These are phyloP conservation scores for Aspergillus awamori DNA, from an alignment of 2,329 filamentous ascomycete genomes.

Conservation along the genomic window DNA sequence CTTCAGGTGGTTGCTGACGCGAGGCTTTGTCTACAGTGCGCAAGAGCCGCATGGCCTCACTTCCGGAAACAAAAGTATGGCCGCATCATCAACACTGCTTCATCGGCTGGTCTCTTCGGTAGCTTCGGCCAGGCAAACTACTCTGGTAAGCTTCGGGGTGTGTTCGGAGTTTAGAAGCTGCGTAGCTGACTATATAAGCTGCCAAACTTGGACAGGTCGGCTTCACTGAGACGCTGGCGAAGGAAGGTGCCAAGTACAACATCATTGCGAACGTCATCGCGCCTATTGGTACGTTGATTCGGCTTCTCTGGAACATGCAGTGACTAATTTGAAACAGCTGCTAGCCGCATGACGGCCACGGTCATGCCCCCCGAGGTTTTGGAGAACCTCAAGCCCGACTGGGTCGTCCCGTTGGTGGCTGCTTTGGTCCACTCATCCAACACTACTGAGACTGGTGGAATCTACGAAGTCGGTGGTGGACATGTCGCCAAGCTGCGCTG, in stretches of 20 bases:
- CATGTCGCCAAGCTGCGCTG: slow-evolving; percentile 91
- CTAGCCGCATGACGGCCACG: slow-evolving; percentile 92
- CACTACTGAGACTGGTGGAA: slow-evolving; percentile 77
- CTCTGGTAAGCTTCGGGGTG: slow-evolving; percentile 59
- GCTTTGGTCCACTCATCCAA: slow-evolving; percentile 85
- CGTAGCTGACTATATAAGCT: slow-evolving; percentile 53
- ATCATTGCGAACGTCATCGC: slow-evolving; percentile 94
- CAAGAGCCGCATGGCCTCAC: slow-evolving; percentile 91
- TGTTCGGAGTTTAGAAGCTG: not conserved
- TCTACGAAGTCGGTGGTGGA: slow-evolving; percentile 92
- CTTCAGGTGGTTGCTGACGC: slow-evolving; percentile 21
- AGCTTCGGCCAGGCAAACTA: slow-evolving; percentile 97
- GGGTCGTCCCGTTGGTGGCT: slow-evolving; percentile 91
- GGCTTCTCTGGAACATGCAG: not conserved
- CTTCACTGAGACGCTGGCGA: slow-evolving; percentile 96
- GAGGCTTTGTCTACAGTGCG: slow-evolving; percentile 56
- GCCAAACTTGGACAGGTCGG: slow-evolving; percentile 95
- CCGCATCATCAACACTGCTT: slow-evolving; percentile 93
- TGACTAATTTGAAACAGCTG: slow-evolving; percentile 56
- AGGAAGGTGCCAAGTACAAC: slow-evolving; percentile 98
- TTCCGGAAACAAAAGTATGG: slow-evolving; percentile 99
- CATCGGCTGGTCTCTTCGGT: slow-evolving; percentile 93
- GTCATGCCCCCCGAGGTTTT: slow-evolving; percentile 94
- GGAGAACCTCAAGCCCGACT: slow-evolving; percentile 83
- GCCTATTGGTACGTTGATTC: slow-evolving; percentile 62